Conservation (phyloP, 805 yeast species). For the Candida loeiensis region DNA sequence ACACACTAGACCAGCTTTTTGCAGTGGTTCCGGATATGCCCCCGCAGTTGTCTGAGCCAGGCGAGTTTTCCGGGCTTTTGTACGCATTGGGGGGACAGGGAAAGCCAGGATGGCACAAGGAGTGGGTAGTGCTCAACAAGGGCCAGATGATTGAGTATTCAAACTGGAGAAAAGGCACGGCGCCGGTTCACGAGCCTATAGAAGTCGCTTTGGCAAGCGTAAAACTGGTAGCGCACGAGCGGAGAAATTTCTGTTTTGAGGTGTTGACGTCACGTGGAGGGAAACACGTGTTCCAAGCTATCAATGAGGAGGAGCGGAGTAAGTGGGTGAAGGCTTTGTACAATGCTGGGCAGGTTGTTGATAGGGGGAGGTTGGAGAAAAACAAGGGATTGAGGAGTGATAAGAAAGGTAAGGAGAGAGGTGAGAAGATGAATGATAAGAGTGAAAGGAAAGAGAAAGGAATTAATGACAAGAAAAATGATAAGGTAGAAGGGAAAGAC, state of each 20-base stretch:
- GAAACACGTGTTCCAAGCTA: slow-evolving; percentile 72
- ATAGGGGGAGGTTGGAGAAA: slow-evolving; percentile 10
- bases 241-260: slow-evolving; percentile 64
- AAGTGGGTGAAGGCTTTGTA: slow-evolving; percentile 66
- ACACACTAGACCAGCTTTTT: slow-evolving; percentile 8
- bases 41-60: slow-evolving; percentile 2
- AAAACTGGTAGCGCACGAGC: slow-evolving; percentile 46
- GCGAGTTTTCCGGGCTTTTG: slow-evolving; percentile 44
- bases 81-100: slow-evolving; percentile 59
- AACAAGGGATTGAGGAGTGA: neutral
- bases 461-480: neutral
- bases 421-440: neutral
- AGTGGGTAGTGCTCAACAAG: slow-evolving; percentile 74
- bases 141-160: slow-evolving; percentile 68
- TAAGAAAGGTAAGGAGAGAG: neutral
- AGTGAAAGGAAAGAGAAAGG: neutral
- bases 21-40: slow-evolving; percentile 3
- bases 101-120: slow-evolving; percentile 79
- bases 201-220: slow-evolving; percentile 66
- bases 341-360: slow-evolving; percentile 50
- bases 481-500: slow-evolving; percentile 1
- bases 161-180: slow-evolving; percentile 74
- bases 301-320: slow-evolving; percentile 60
- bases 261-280: slow-evolving; percentile 64
- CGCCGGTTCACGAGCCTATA: slow-evolving; percentile 61